Percentiles rank a stretch among this genome's conserved stretches.
Evolutionary conservation across 768 basidiomycete genomes (phyloP).

Genomic region (Boletus fagicola): DNA sequence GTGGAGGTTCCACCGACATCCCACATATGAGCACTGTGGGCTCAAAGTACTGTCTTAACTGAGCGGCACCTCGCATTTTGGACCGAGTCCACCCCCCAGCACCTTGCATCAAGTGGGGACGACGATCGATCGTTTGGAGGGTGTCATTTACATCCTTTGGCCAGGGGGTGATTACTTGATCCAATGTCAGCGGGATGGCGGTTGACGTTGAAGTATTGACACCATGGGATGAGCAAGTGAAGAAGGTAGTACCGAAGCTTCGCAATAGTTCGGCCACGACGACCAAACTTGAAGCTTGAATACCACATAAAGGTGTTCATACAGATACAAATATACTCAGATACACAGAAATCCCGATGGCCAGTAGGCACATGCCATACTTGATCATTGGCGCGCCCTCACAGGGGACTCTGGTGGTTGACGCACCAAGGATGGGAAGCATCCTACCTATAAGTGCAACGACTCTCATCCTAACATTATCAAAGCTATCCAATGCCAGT

Average conservation of each 20-base stretch:
- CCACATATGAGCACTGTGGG: too few species aligned
- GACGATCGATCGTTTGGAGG: not conserved
- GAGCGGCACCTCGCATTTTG: too few species aligned
- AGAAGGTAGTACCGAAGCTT: not conserved
- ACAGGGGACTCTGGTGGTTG: not conserved
- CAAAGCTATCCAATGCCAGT: slow-evolving; percentile 7
- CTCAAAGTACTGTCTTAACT: too few species aligned
- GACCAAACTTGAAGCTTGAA: not conserved
- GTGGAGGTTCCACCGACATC: too few species aligned
- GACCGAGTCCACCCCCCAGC: too few species aligned
- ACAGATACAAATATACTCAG: not conserved
- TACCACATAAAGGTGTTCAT: not conserved
- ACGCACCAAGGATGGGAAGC: not conserved
- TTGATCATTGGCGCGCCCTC: not conserved
- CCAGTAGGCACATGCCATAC: slow-evolving; percentile 1
- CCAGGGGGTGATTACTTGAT: not conserved
- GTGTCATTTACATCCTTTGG: not conserved
- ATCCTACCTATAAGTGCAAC: not conserved
- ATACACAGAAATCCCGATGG: slow-evolving; percentile 1
- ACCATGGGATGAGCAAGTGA: not conserved
- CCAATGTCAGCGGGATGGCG: not conserved
- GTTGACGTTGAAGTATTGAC: not conserved
- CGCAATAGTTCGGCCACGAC: not conserved
- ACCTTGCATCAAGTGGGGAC: not conserved
- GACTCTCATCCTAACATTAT: slow-evolving; percentile 12